Evolutionary conservation across 257 asterid genomes (phyloP), one percentile per base, ranked within the genome.

Genomic region (Paulownia fortunei): DNA sequence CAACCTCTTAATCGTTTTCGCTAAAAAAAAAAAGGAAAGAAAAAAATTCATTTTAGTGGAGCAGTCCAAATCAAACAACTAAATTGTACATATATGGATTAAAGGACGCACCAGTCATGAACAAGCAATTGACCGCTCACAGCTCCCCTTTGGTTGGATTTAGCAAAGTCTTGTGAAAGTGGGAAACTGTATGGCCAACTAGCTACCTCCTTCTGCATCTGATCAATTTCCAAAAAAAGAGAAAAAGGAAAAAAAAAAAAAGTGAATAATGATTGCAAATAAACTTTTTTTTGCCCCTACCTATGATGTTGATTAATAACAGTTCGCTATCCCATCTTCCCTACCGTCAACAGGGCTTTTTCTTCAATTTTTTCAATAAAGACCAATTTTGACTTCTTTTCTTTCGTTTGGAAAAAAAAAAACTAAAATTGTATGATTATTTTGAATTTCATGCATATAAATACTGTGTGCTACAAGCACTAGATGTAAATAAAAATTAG

Each of bases 171-270:
- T 0, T 59, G 44, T 13, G 93, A 89, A 36, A 21, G 18, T 23
- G 90, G 89, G 39, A 93, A 93, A 54, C 39, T 63, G 65, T 91
- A 89, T 3, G 96, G 97, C 96, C 98, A 91, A 44, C 72, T 79
- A 12, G 55, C 74, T 4, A 41, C 87, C 85, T 93, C 97, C 55
- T 64, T 34, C 19, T 26, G 66, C 92, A 84, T 87, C 98, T 91
- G 83, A 15, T 12, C 76, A 76, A 41, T 23, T 19, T n/a, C 32
- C 37, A 65, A 37, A 41, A 58, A 15, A 58, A 8, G 8, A 18
- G 3, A 8, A 4, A 12, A 26, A 37, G 0, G 5, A 74, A 15
- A 26, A 9, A 6, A 0, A 46, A 16, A 32, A 16, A 52, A 52
- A 3, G 23, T 15, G 21, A 15, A 51, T 51, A 16, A 51, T 15